A percentile compares a stretch with the other conserved stretches of the same genome.
Evolutionary conservation across 192 early-diverging fungal species (phyloP).

Genomic region (Bifiguratus adelaidae): DNA sequence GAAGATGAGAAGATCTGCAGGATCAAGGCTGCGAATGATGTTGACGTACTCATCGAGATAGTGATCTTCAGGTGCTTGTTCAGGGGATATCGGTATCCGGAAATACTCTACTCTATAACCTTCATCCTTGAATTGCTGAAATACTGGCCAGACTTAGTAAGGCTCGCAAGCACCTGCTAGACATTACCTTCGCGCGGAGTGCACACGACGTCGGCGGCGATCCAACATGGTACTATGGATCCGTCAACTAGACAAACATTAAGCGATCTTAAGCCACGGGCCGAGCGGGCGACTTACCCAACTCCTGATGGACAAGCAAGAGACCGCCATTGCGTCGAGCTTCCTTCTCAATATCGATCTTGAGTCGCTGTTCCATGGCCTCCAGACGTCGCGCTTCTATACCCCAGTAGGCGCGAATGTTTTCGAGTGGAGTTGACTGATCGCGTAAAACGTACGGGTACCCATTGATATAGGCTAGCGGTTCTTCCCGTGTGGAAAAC

Average conservation of each 20-base stretch:
- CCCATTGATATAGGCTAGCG: slow-evolving; percentile 45
- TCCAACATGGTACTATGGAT: slow-evolving; percentile 43
- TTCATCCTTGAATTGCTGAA: slow-evolving; percentile 25
- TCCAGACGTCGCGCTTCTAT: slow-evolving; percentile 44
- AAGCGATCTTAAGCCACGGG: no score
- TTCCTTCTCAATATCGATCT: slow-evolving; percentile 45
- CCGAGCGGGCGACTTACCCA: slow-evolving; percentile 20
- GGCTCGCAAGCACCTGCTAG: not conserved
- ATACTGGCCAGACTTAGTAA: slow-evolving; percentile 16
- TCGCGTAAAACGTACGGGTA: slow-evolving; percentile 50
- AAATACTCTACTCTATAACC: slow-evolving; percentile 39
- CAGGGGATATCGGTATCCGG: slow-evolving; percentile 48
- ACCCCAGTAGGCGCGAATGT: slow-evolving; percentile 37
- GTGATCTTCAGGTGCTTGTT: slow-evolving; percentile 46
- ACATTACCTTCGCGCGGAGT: slow-evolving; percentile 36
- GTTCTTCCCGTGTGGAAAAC: slow-evolving; percentile 28
- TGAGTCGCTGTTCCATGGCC: slow-evolving; percentile 43
- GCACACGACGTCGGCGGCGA: slow-evolving; percentile 37
- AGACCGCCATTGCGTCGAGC: slow-evolving; percentile 26
- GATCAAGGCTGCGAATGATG: slow-evolving; percentile 21
- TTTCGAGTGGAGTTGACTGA: slow-evolving; percentile 35
- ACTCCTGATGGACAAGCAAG: slow-evolving; percentile 52
- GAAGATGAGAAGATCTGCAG: slow-evolving; percentile 38
- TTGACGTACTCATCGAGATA: slow-evolving; percentile 50
- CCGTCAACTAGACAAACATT: slow-evolving; percentile 19